Evolutionary conservation across 2,329 filamentous ascomycete genomes (phyloP), one percentile per base, ranked within the genome.

Genomic region (Cytospora schulzeri): DNA sequence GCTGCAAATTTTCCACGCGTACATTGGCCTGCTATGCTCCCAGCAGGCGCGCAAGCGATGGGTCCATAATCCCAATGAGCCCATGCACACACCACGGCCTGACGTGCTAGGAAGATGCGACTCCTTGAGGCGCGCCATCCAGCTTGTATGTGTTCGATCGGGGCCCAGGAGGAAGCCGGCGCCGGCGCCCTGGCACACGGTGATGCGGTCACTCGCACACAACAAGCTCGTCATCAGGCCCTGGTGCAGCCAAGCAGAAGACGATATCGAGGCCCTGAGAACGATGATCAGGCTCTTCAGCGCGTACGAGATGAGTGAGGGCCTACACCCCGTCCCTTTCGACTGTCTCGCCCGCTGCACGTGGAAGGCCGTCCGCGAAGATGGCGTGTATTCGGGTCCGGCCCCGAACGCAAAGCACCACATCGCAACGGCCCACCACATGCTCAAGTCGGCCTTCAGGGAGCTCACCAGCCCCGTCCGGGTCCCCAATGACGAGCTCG

Each of bases 1-100:
- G 1, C 65, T 75, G 5, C 28, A 65, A 4, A 66, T 82, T 1
- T 80, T 88, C 63, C 74, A 76, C 8, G 81, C 84, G 3, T 87
- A 84, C 69, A 77, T 89, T 26, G 62, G 70, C 24, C 72, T 84
- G n/a, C 74, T 85, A n/a, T 82, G 80, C 67, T 35, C 41, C 19
- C 58, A 28, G 4, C 65, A 66, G 52, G 53, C 38, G 11, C 62
- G 65, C 19, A 54, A 55, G 12, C 62, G 65, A 31, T 66, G 65
- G 65, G n/a, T 29, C 17, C 41, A 41, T 11, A 4, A 52, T 19
- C 65, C 35, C 22, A 41, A 41, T 7, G 12, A 12, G 14, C 38
- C 35, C 11, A 3, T 11, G 14, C 65, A 66, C 17, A 57, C 3
- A 22, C 62, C 62, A 24, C 53, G n/a, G 19, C 54, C 31, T 26